Evolutionary conservation across 116 monocot genomes (phyloP), one percentile per base, ranked within the genome.

Genomic region (Posidonia oceanica): DNA sequence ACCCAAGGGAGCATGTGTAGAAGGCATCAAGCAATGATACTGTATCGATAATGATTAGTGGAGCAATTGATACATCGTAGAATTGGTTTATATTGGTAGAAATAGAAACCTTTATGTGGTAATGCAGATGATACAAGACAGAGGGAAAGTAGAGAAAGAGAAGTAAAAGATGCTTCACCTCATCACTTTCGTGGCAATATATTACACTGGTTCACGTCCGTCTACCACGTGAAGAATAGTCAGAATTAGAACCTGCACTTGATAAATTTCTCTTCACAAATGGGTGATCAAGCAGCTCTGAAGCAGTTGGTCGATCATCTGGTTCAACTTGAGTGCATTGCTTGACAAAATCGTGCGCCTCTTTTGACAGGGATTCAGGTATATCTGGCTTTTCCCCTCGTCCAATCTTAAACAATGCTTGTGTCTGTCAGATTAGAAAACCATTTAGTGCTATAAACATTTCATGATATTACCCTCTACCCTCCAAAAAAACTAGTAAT

Each of bases 321-420:
- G 94, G 88, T 63, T 84, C 78, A 51, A 80, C 79, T 80, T 88
- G 86, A 39, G 83, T 66, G 40, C 94, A 95, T 69, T 77, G 73
- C 7, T 48, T 54, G 44, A 95, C 86, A 69, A 95, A 95, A 78
- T 91, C 91, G 53, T 73, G 91, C 0, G 91, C 94, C 57, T 95
- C 88, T 21, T 51, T 68, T 17, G 94, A 87, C 15, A 95, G 65
- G 15, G 77, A 54, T 8, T 22, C 68, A 0, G 94, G 94, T 36
- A 95, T 86, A 5, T 57, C 70, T 23, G 94, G 94, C 54, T 67
- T 71, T 44, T 81, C 84, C 2, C 94, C 94, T 10, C 71, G 69
- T 11, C 94, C 94, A 69, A 95, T 88, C 72, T 68, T 84, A 78
- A 75, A 86, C 40, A 91, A 70, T 22, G 91, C 94, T 64, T 77